Base-by-base conservation (phyloP, 179 eudicot genomes). In the Sideroxylon spinosum region DNA sequence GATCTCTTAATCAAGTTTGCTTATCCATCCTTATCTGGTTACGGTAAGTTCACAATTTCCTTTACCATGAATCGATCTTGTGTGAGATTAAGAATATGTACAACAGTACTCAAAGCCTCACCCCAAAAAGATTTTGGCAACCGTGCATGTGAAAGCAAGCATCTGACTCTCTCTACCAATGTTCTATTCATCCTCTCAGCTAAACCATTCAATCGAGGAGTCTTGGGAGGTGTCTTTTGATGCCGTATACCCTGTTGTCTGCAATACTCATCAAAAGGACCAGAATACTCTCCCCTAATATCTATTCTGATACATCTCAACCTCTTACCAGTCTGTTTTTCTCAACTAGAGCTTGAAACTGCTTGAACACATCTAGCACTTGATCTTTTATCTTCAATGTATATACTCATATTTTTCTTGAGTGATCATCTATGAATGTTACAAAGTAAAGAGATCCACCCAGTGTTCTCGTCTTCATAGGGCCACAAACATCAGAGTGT, bases 311-410 rank as follows among this genome's bases (percentile, higher is more conserved):
- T 60, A 7, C 71, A 64, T 7, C 65, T 76, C 26, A 48, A 19
- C 22, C 50, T 76, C 7, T 65, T 76, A 7, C 9, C 49, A 14
- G 16, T 63, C 17, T 76, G 12, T 19, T 61, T 19, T 61, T 76
- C 37, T 76, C 72, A 76, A 76, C 55, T 53, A 19, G 63, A 1
- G 78, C 78, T 22, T 75, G 69, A 75, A 75, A 75, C 68, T 11
- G 6, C 14, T 60, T 62, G 37, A 75, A 75, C 11, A 11, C 17
- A 60, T 75, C 37, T n/a, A 75, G 12, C 55, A 75, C 59, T n/a
- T 44, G 68, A 75, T 75, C 77, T 17, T 57, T 75, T 28, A 28
- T 61, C 70, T 44, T 76, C 72, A 37, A 65, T 2, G 72, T 50
- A 49, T 76, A 76, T 0, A 37, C 19, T 26, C 53, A 69, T 0